Evolutionary conservation across 2,329 filamentous ascomycete genomes (phyloP).

Genomic region (Colletotrichum sp.): DNA sequence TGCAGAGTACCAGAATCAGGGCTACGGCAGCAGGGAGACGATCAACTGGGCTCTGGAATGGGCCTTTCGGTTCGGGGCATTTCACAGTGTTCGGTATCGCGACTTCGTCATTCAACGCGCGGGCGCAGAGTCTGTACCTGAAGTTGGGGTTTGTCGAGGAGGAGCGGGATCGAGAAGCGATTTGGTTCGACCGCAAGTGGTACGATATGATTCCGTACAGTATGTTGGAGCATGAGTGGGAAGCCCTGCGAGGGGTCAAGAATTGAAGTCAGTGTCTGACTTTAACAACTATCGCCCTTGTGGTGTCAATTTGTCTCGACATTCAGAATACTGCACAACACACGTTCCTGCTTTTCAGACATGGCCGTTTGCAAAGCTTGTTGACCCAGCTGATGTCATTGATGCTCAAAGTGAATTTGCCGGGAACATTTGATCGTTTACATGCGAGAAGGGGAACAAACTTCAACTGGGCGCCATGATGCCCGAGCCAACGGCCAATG

Average conservation of each 20-base stretch:
- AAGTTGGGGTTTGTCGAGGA: neutral
- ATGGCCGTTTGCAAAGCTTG: fast-evolving
- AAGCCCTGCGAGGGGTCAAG: neutral
- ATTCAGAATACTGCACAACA: fast-evolving
- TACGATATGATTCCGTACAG: neutral
- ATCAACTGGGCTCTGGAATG: neutral
- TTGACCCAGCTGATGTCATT: fast-evolving
- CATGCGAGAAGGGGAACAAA: neutral
- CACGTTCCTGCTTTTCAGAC: neutral
- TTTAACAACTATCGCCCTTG: fast-evolving
- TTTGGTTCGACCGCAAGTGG: neutral
- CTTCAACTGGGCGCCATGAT: neutral
- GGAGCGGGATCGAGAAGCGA: neutral
- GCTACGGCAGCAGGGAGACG: neutral
- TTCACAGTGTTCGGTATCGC: neutral
- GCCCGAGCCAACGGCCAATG: neutral
- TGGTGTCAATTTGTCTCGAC: fast-evolving
- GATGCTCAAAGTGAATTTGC: neutral
- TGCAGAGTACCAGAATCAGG: neutral
- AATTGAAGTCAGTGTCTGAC: neutral
- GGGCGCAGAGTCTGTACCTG: neutral
- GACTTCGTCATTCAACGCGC: neutral
- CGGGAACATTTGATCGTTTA: neutral
- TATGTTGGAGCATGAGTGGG: neutral
- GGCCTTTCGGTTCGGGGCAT: neutral